A percentile compares a stretch with the other conserved stretches of the same genome.
phyloP scores from a whole-genome alignment of 1,284 basidiomycete species.

The Xerocomus alliaceus region DNA sequence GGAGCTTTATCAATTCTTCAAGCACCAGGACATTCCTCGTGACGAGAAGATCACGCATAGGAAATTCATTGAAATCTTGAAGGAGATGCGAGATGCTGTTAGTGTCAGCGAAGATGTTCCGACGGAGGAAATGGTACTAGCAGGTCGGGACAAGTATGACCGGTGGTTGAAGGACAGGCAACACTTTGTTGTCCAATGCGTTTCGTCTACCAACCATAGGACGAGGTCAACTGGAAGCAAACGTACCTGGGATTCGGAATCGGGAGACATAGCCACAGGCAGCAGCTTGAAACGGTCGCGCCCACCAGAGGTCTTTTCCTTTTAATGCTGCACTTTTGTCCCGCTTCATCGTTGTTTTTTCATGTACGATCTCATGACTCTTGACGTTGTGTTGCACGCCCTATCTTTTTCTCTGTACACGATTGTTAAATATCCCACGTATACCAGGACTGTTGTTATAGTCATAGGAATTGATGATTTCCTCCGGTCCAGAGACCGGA shows the following conservation, averaged over 20 bases:
- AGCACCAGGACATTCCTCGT: no score
- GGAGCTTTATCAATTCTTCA: no score
- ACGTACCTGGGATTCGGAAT: not conserved
- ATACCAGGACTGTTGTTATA: no score
- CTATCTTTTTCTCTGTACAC: no score
- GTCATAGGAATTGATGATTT: no score
- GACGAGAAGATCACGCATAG: not conserved
- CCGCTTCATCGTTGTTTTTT: no score
- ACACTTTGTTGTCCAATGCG: not conserved
- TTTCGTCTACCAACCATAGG: not conserved
- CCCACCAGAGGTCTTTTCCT: no score
- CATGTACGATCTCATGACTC: no score
- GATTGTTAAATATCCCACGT: no score
- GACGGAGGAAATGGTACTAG: not conserved
- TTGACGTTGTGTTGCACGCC: no score
- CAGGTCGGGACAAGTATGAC: not conserved
- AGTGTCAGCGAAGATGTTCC: not conserved
- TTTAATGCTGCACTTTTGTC: no score
- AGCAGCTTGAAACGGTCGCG: not conserved
- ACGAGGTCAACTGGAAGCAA: not conserved
- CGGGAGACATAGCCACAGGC: not conserved
- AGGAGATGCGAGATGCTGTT: not conserved
- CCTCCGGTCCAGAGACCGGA: no score
- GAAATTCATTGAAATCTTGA: not conserved
- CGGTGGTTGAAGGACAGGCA: not conserved